Evolutionary conservation across 1,284 basidiomycete species (phyloP).

Genomic region (Paramarasmius palmivorus): DNA sequence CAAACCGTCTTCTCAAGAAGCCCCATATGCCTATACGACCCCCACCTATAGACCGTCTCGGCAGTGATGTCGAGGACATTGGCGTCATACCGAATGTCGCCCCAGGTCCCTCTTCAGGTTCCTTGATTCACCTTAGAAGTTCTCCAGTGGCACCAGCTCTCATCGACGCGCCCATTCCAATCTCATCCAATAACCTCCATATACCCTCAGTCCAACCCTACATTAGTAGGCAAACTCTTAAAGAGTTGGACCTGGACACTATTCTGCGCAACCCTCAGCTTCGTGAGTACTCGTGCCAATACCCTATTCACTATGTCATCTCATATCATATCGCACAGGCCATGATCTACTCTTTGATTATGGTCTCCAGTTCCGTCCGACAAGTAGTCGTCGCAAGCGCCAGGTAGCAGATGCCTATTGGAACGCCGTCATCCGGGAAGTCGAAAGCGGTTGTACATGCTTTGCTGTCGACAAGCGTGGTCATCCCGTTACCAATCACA

Average conservation of each 20-base stretch:
- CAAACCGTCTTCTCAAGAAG: conserved; percentile 10
- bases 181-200: conserved; percentile 57
- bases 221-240: conserved; percentile 82
- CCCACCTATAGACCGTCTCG: conserved; percentile 34
- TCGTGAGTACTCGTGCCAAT: conserved; percentile 50
- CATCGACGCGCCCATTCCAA: conserved; percentile 35
- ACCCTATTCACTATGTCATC: conserved; percentile 19
- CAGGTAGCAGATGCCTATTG: conserved; percentile 83
- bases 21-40: conserved; percentile 23
- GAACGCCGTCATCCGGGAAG: conserved; percentile 78
- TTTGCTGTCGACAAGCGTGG: conserved; percentile 68
- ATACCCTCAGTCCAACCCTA: conserved; percentile 74
- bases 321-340: conserved; percentile 54
- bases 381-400: conserved; percentile 71
- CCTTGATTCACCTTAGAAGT: conserved; percentile 32
- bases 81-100: conserved; percentile 47
- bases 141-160: conserved; percentile 21
- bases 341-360: conserved; percentile 91
- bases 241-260: conserved; percentile 82
- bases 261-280: conserved; percentile 90
- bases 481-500: conserved; percentile 43
- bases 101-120: conserved; percentile 47
- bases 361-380: conserved; percentile 72
- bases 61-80: conserved; percentile 52
- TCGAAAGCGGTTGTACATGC: conserved; percentile 84